A percentile compares a stretch with the other conserved stretches of the same genome.
Conservation (phyloP, 164 flowering plant species). For the Tetracentron sinense region DNA sequence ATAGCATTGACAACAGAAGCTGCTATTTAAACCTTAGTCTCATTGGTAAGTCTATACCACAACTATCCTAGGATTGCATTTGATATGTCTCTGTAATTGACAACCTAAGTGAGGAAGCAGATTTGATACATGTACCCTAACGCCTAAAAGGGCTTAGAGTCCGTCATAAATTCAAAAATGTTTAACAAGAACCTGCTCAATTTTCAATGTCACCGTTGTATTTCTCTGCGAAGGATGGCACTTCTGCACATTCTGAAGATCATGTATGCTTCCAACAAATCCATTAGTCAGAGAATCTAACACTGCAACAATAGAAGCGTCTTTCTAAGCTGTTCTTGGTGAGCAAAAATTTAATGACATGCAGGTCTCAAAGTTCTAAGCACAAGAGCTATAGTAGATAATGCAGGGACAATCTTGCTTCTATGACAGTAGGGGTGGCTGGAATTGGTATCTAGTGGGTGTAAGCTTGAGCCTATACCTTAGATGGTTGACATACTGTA, state of each 20-base stretch:
- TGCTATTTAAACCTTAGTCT: background rate
- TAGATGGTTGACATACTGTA: no score
- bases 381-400: no score
- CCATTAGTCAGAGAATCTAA: constrained; percentile 36
- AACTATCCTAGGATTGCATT: no score
- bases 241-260: constrained; percentile 44
- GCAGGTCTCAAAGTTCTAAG: no score
- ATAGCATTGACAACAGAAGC: background rate
- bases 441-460: no score
- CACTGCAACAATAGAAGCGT: constrained; percentile 36
- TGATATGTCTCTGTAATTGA: background rate
- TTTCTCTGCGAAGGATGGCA: constrained; percentile 71
- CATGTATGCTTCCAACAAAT: constrained; percentile 37
- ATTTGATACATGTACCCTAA: background rate
- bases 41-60: no score
- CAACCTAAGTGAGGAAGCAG: background rate
- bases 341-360: no score
- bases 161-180: constrained; percentile 1
- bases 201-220: constrained; percentile 53
- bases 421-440: no score
- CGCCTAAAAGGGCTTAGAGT: background rate
- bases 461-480: no score
- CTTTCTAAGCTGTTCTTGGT: constrained; percentile 12
- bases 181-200: constrained; percentile 64
- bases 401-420: no score